Conservation (phyloP, 768 basidiomycete genomes). For the Mrakia blollopis region DNA sequence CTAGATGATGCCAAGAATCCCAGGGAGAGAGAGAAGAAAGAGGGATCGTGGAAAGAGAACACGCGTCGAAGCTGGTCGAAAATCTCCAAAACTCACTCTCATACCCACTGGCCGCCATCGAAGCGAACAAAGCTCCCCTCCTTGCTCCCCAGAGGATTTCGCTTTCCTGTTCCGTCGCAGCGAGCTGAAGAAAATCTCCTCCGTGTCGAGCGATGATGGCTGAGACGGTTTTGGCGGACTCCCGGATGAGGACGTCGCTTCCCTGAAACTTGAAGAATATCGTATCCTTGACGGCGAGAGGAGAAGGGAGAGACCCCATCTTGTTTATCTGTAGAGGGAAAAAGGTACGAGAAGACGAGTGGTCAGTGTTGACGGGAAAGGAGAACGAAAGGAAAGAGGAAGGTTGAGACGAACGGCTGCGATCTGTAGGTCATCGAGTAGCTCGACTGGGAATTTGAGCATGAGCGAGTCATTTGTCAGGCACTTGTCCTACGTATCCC, state of each 20-base stretch:
- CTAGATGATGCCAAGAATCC: too few species aligned
- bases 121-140: slow-evolving; percentile 1
- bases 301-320: not conserved
- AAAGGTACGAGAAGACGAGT: slow-evolving; percentile 48
- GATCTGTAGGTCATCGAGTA: slow-evolving; percentile 30
- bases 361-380: not conserved
- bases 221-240: slow-evolving; percentile 4
- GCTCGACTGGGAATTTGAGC: slow-evolving; percentile 19
- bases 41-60: too few species aligned
- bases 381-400: not conserved
- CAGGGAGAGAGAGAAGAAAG: too few species aligned
- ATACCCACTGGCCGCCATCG: not conserved
- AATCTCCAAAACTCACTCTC: not conserved
- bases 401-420: slow-evolving; percentile 29
- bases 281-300: slow-evolving; percentile 52
- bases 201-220: slow-evolving; percentile 19
- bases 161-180: slow-evolving; percentile 17
- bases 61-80: not conserved
- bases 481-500: too few species aligned
- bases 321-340: slow-evolving; percentile 49
- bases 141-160: slow-evolving; percentile 26
- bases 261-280: slow-evolving; percentile 79
- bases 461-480: too few species aligned
- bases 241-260: slow-evolving; percentile 6
- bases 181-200: slow-evolving; percentile 13